phyloP scores from a whole-genome alignment of 805 yeast species.

The Candida gorgasii region DNA sequence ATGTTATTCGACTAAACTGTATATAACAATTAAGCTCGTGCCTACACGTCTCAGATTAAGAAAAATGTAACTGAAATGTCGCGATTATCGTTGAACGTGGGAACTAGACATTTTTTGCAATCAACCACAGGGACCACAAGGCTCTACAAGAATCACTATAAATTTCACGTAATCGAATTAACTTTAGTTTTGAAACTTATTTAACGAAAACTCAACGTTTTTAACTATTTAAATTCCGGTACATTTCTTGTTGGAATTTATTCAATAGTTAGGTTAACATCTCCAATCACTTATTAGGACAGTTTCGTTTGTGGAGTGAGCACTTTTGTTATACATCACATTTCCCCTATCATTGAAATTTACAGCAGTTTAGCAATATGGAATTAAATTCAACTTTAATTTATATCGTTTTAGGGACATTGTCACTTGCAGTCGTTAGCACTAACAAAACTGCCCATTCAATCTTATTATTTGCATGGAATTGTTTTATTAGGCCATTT shows the following conservation, averaged over 20 bases:
- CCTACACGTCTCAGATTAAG: slow-evolving; percentile 4
- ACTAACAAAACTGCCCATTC: slow-evolving; percentile 16
- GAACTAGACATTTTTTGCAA: slow-evolving; percentile 7
- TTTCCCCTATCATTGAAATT: not conserved
- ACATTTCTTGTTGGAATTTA: no score
- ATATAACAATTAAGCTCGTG: not conserved
- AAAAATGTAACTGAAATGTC: slow-evolving; percentile 6
- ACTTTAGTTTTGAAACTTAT: not conserved
- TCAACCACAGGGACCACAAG: slow-evolving; percentile 3
- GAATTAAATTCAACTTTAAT: slow-evolving; percentile 2
- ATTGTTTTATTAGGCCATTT: slow-evolving; percentile 64
- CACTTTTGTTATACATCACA: slow-evolving; percentile 1
- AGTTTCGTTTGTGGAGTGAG: not conserved
- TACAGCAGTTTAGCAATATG: not conserved
- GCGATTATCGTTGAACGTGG: slow-evolving; percentile 5
- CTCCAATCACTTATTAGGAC: not conserved
- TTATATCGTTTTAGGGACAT: not conserved
- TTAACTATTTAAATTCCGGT: not conserved
- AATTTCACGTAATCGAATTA: slow-evolving; percentile 1
- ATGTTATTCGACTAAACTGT: not conserved
- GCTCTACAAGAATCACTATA: not conserved
- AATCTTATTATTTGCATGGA: slow-evolving; percentile 37
- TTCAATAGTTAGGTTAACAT: not conserved
- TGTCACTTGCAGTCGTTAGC: not conserved
- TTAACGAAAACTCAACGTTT: not conserved